phyloP scores from a whole-genome alignment of 495 filamentous ascomycete genomes.

The Tuber melanosporum region DNA sequence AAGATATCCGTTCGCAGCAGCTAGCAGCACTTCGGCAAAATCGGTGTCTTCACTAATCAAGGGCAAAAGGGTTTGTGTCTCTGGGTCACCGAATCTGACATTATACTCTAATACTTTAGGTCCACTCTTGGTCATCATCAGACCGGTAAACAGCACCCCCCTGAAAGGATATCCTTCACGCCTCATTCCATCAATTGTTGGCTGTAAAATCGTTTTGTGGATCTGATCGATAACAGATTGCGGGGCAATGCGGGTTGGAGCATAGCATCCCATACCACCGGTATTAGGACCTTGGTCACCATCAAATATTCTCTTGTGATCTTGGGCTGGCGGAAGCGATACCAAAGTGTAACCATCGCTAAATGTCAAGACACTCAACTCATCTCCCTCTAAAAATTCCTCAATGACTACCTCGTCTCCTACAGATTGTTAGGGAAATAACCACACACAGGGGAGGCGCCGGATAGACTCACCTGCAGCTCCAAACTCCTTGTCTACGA shows the following conservation, averaged over 20 bases:
- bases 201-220: slow-evolving; percentile 74
- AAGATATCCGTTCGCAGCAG: slow-evolving; percentile 70
- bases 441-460: no score
- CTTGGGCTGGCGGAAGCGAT: slow-evolving; percentile 85
- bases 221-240: slow-evolving; percentile 67
- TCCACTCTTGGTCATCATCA: slow-evolving; percentile 87
- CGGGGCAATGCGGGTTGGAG: slow-evolving; percentile 76
- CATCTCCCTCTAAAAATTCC: slow-evolving; percentile 85
- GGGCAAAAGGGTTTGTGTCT: slow-evolving; percentile 86
- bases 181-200: slow-evolving; percentile 83
- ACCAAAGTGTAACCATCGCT: slow-evolving; percentile 79
- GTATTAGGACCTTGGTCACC: slow-evolving; percentile 90
- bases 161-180: slow-evolving; percentile 69
- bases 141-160: slow-evolving; percentile 85
- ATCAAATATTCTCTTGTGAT: slow-evolving; percentile 91
- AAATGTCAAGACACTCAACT: slow-evolving; percentile 85
- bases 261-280: slow-evolving; percentile 97
- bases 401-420: slow-evolving; percentile 87
- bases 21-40: slow-evolving; percentile 82
- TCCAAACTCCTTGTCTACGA: slow-evolving; percentile 83
- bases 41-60: slow-evolving; percentile 74
- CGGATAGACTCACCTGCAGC: slow-evolving; percentile 56
- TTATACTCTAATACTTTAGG: slow-evolving; percentile 95
- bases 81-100: slow-evolving; percentile 90
- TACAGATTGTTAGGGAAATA: slow-evolving; percentile 4